Evolutionary conservation across 108 stramenopile genomes (phyloP).

Genomic region (Seminavis robusta): DNA sequence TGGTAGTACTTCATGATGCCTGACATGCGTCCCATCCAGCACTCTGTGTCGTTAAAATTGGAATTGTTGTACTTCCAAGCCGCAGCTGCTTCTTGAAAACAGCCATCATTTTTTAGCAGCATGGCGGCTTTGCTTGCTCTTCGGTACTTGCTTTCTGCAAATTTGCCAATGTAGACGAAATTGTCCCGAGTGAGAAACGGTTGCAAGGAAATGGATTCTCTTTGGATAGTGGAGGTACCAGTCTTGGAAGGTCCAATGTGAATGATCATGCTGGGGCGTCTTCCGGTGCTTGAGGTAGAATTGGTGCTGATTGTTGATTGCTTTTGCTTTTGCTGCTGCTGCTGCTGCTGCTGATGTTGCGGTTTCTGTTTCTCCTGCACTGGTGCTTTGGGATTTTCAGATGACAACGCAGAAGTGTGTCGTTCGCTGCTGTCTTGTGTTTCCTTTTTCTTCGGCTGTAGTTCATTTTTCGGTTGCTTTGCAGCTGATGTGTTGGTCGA

Average conservation of each 20-base stretch:
- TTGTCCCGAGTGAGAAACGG: neutral
- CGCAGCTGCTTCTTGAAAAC: neutral
- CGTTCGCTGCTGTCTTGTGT: too few species aligned
- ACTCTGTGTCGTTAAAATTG: neutral
- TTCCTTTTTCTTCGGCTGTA: too few species aligned
- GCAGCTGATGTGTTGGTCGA: too few species aligned
- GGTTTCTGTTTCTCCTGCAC: too few species aligned
- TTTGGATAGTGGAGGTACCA: conserved; percentile 2
- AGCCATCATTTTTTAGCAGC: neutral
- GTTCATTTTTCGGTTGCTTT: too few species aligned
- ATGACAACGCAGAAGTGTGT: too few species aligned
- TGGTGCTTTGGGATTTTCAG: too few species aligned
- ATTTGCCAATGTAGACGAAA: conserved; percentile 7
- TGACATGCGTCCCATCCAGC: conserved; percentile 6
- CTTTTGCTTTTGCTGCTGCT: too few species aligned
- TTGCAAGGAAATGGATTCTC: neutral
- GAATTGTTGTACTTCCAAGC: too few species aligned
- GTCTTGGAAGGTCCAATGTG: conserved; percentile 4
- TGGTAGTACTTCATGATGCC: neutral
- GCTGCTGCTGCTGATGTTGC: too few species aligned
- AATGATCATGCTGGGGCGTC: conserved; percentile 1
- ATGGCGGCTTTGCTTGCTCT: conserved; percentile 1
- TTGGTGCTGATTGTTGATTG: too few species aligned
- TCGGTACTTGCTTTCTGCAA: neutral
- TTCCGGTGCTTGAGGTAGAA: too few species aligned